A percentile compares a stretch with the other conserved stretches of the same genome.
These are phyloP conservation scores for Penicillium brevicompactum DNA, from an alignment of 2,329 filamentous ascomycete genomes.

Conservation along the genomic window DNA sequence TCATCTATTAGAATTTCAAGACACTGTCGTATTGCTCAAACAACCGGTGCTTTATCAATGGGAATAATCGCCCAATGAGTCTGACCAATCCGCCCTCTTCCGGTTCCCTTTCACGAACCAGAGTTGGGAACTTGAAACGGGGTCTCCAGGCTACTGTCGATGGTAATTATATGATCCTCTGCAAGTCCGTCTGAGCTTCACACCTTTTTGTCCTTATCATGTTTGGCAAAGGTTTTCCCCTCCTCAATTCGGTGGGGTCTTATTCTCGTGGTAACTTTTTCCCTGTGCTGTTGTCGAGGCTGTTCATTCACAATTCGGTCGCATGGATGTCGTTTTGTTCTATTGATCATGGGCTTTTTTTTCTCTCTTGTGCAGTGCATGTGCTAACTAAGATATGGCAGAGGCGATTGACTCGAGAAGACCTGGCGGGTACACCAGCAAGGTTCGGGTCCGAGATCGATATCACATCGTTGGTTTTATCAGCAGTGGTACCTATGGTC, in stretches of 20 bases:
- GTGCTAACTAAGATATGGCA: slow-evolving; percentile 32
- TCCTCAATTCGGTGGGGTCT: slow-evolving; percentile 40
- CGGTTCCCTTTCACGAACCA: slow-evolving; percentile 41
- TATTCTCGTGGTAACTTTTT: slow-evolving; percentile 45
- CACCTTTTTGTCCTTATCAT: slow-evolving; percentile 29
- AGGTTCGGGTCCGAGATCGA: slow-evolving; percentile 85
- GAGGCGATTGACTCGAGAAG: slow-evolving; percentile 42
- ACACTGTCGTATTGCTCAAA: neutral
- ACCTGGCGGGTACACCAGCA: slow-evolving; percentile 61
- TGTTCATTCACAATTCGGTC: slow-evolving; percentile 10
- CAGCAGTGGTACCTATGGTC: slow-evolving; percentile 94
- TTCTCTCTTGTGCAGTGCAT: neutral
- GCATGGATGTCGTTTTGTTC: slow-evolving; percentile 22
- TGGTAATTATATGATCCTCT: slow-evolving; percentile 41
- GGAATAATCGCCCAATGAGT: slow-evolving; percentile 37
- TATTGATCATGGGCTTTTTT: slow-evolving; percentile 4
- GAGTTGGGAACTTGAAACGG: slow-evolving; percentile 43
- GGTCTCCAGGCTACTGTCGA: slow-evolving; percentile 48
- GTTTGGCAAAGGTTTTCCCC: slow-evolving; percentile 45
- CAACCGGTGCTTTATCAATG: slow-evolving; percentile 3
- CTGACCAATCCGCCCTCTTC: slow-evolving; percentile 46
- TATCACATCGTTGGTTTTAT: slow-evolving; percentile 99
- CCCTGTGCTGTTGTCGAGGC: slow-evolving; percentile 10
- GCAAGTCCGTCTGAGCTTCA: slow-evolving; percentile 10
- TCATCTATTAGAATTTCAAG: neutral